Conservation (phyloP, 2,329 filamentous ascomycete species). For the Polychaeton citri region DNA sequence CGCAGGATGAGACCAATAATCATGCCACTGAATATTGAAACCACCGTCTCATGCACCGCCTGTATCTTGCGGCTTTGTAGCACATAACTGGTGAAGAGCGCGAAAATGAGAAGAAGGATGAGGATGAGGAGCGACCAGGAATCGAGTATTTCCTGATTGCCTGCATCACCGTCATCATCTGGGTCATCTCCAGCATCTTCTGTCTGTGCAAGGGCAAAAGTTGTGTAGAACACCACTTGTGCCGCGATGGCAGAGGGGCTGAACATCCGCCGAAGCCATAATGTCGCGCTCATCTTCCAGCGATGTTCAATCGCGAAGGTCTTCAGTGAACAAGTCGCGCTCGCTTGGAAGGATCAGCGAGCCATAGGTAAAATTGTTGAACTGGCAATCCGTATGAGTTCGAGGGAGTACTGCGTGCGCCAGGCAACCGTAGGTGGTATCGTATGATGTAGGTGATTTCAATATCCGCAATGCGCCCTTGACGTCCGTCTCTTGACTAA, state of each 20-base stretch:
- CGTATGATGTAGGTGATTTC: too few species aligned
- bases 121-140: conserved; percentile 97
- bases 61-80: conserved; percentile 95
- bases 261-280: background rate
- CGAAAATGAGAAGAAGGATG: conserved; percentile 83
- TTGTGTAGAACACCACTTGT: background rate
- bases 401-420: too few species aligned
- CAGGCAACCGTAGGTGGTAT: too few species aligned
- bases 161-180: conserved; percentile 57
- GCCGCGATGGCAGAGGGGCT: background rate
- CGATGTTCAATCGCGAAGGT: background rate
- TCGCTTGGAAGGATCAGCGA: background rate
- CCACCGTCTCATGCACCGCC: conserved; percentile 92
- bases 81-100: conserved; percentile 94
- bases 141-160: conserved; percentile 84
- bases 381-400: too few species aligned
- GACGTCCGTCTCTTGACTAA: too few species aligned
- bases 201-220: background rate
- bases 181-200: background rate
- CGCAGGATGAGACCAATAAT: conserved; percentile 81
- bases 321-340: too few species aligned
- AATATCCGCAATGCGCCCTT: too few species aligned
- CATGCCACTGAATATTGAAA: conserved; percentile 98
- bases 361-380: background rate
- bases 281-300: background rate